phyloP scores from a whole-genome alignment of 805 yeast species.

The Tetrapisispora arboricola region DNA sequence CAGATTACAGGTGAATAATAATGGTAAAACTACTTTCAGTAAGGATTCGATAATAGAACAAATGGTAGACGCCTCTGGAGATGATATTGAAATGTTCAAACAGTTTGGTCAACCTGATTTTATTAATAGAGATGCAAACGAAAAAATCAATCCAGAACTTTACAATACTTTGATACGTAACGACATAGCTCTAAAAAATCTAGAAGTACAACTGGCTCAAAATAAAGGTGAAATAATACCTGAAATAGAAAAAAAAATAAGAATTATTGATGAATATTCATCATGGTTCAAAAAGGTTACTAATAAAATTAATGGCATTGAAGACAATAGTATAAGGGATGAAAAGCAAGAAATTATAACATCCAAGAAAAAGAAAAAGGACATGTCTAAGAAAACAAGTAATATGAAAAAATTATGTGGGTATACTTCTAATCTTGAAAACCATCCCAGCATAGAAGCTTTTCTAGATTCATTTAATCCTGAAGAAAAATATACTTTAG shows the following conservation, averaged over 20 bases:
- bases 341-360: background rate
- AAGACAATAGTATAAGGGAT: background rate
- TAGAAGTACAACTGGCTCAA: constrained; percentile 8
- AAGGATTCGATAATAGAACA: constrained; percentile 7
- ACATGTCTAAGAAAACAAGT: constrained; percentile 6
- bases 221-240: constrained; percentile 11
- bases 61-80: constrained; percentile 6
- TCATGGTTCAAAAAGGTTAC: constrained; percentile 26
- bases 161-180: constrained; percentile 10
- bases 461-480: constrained; percentile 10
- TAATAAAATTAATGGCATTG: constrained; percentile 7
- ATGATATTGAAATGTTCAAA: constrained; percentile 10
- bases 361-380: constrained; percentile 11
- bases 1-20: background rate
- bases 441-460: constrained; percentile 12
- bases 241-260: constrained; percentile 7
- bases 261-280: constrained; percentile 17
- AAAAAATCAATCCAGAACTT: constrained; percentile 9
- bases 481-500: constrained; percentile 6
- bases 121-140: constrained; percentile 10
- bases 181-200: constrained; percentile 13
- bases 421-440: constrained; percentile 8
- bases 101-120: constrained; percentile 15
- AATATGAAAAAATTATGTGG: constrained; percentile 22
- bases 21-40: background rate